phyloP scores from a whole-genome alignment of 2,329 filamentous ascomycete species.

The Colletotrichum orbiculare region DNA sequence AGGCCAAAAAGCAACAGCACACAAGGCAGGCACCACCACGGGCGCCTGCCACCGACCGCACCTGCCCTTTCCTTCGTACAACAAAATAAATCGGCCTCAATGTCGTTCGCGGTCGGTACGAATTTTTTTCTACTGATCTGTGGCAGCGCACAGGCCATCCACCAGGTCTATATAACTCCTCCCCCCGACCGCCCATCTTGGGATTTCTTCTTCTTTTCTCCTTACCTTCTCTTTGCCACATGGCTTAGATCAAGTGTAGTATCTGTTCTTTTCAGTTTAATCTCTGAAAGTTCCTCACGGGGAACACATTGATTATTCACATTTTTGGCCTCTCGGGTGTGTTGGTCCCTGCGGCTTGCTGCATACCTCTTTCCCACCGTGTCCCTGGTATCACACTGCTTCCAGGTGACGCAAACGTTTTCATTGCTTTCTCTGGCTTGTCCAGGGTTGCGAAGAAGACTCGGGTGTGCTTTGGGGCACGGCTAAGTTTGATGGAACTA shows the following conservation, averaged over 20 bases:
- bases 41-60: background rate
- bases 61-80: background rate
- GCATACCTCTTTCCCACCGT: slow-evolving; percentile 23
- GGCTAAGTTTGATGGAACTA: background rate
- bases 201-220: slow-evolving; percentile 2
- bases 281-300: slow-evolving; percentile 21
- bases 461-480: background rate
- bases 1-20: slow-evolving; percentile 18
- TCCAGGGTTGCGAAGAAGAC: slow-evolving; percentile 27
- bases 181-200: background rate
- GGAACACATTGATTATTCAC: slow-evolving; percentile 20
- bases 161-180: slow-evolving; percentile 3
- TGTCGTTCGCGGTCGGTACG: slow-evolving; percentile 1
- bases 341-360: slow-evolving; percentile 26
- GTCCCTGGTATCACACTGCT: slow-evolving; percentile 33
- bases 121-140: slow-evolving; percentile 5
- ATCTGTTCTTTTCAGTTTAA: slow-evolving; percentile 34
- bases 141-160: slow-evolving; percentile 9
- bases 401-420: slow-evolving; percentile 31
- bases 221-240: slow-evolving; percentile 20
- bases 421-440: slow-evolving; percentile 28
- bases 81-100: background rate
- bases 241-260: slow-evolving; percentile 36
- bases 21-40: slow-evolving; percentile 2
- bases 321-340: slow-evolving; percentile 24